These are phyloP conservation scores for Sporisorium scitamineum DNA, from an alignment of 1,284 basidiomycete species.

Conservation along the genomic window DNA sequence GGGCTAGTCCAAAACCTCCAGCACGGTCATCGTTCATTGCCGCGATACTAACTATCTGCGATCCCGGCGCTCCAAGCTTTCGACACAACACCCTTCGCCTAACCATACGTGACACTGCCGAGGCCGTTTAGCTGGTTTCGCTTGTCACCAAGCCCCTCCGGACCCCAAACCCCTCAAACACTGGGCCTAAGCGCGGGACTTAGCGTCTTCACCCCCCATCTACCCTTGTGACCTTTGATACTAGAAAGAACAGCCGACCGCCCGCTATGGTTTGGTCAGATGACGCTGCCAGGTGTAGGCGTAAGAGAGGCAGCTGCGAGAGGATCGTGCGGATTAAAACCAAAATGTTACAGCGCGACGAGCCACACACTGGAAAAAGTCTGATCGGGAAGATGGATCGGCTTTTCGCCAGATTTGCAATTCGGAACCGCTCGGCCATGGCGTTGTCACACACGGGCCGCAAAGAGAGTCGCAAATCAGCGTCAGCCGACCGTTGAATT, in stretches of 20 bases:
- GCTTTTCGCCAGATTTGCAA: neutral
- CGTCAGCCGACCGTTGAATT: neutral
- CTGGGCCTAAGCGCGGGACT: neutral
- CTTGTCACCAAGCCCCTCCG: neutral
- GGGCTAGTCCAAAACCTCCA: too few species aligned
- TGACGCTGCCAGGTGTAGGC: neutral
- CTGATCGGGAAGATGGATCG: neutral
- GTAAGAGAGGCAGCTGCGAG: neutral
- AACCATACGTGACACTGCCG: neutral
- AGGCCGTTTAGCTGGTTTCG: neutral
- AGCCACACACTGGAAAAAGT: neutral
- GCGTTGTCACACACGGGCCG: slow-evolving; percentile 18
- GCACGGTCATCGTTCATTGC: too few species aligned
- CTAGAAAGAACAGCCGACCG: neutral
- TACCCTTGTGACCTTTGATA: neutral
- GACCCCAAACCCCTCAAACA: neutral
- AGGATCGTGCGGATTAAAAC: neutral
- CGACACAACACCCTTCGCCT: neutral
- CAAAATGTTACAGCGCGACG: neutral
- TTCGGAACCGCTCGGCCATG: slow-evolving; percentile 7
- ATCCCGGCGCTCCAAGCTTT: neutral
- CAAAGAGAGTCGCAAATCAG: slow-evolving; percentile 7
- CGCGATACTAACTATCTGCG: too few species aligned
- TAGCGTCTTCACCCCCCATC: too few species aligned
- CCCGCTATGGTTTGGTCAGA: neutral